Conservation (phyloP, 176 grass and related monocot genomes). For the Rhipidocladum racemiflorum region DNA sequence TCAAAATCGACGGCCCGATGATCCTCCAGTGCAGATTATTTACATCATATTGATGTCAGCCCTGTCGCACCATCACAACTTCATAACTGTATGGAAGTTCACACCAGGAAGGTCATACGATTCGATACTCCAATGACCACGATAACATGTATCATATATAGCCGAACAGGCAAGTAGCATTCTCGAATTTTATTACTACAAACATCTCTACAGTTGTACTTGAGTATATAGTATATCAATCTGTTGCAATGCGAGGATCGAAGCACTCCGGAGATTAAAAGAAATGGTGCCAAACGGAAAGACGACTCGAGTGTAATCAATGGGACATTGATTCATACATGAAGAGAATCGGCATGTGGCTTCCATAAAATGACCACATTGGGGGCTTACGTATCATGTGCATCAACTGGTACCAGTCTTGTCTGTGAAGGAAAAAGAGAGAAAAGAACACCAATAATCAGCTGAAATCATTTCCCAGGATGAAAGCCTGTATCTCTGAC, state of each 20-base stretch:
- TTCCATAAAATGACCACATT: constrained; percentile 87
- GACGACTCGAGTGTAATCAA: constrained; percentile 28
- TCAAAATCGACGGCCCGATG: too few relatives aligned
- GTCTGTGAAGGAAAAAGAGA: constrained; percentile 28
- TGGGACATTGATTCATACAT: constrained; percentile 29
- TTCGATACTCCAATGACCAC: not conserved
- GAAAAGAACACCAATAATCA: constrained; percentile 31
- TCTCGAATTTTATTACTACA: constrained; percentile 35
- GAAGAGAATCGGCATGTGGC: constrained; percentile 47
- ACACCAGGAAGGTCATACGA: not conserved
- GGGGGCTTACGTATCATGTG: constrained; percentile 42
- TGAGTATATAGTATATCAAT: not conserved
- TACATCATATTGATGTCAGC: too few relatives aligned
- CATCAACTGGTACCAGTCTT: constrained; percentile 35
- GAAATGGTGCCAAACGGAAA: constrained; percentile 31
- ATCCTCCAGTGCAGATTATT: too few relatives aligned
- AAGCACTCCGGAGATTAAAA: constrained; percentile 35
- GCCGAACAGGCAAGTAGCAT: not conserved
- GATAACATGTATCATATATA: not conserved
- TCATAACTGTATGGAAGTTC: not conserved
- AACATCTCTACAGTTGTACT: constrained; percentile 32
- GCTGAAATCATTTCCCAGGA: constrained; percentile 75
- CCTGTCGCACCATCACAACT: too few relatives aligned
- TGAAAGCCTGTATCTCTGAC: constrained; percentile 81
- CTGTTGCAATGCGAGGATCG: constrained; percentile 27